Conservation (phyloP, 2,329 filamentous ascomycete genomes). For the Cercospora sesami region DNA sequence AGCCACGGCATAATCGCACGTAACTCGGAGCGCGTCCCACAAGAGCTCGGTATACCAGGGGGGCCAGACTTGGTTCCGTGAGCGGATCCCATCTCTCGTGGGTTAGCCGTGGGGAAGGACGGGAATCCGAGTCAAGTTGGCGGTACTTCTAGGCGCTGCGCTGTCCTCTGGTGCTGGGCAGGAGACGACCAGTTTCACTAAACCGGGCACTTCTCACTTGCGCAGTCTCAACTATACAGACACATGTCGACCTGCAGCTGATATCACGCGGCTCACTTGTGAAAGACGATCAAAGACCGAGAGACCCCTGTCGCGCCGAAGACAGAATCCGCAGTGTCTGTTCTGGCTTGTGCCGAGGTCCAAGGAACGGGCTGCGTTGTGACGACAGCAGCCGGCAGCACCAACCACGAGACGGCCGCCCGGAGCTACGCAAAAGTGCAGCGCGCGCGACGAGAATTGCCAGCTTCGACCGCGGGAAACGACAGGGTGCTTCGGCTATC, state of each 20-base stretch:
- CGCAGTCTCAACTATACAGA: neutral
- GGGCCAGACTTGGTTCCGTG: slow-evolving; percentile 5
- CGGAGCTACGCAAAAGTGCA: slow-evolving; percentile 6
- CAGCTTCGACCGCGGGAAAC: slow-evolving; percentile 16
- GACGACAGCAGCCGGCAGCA: neutral
- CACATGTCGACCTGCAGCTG: neutral
- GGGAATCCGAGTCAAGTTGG: neutral
- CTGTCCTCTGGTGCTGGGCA: slow-evolving; percentile 3
- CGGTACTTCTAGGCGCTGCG: slow-evolving; percentile 2
- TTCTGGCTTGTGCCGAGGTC: slow-evolving; percentile 1
- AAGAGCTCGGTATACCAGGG: slow-evolving; percentile 11
- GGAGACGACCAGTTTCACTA: slow-evolving; percentile 1
- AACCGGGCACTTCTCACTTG: neutral
- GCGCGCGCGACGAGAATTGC: slow-evolving; percentile 3
- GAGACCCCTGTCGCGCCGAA: neutral
- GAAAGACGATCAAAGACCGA: neutral
- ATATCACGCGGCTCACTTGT: neutral
- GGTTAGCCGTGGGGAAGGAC: neutral
- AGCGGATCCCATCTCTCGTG: neutral
- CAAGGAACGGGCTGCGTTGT: neutral
- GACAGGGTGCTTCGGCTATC: slow-evolving; percentile 17
- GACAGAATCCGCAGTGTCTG: slow-evolving; percentile 2
- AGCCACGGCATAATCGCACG: slow-evolving; percentile 10
- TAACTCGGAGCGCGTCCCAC: neutral
- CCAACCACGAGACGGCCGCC: neutral